Evolutionary conservation across 352 stramenopile species (phyloP).

Genomic region (Phytophthora citrophthora): DNA sequence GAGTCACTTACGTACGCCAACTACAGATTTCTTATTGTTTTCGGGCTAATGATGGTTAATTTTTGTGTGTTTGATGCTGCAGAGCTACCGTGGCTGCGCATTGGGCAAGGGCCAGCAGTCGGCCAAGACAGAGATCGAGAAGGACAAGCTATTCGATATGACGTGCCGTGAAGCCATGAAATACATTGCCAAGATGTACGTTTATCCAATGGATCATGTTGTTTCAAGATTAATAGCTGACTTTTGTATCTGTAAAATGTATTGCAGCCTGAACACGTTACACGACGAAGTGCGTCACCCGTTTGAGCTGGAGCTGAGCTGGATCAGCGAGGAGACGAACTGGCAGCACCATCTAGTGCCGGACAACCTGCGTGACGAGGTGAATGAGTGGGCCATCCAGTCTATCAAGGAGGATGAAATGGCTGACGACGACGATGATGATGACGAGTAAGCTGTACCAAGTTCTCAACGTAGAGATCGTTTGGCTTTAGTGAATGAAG

Average conservation of each 20-base stretch:
- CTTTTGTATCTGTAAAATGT: not conserved
- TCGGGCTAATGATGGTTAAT: too few species aligned
- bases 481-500: not conserved
- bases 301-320: constrained; percentile 98
- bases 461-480: constrained; percentile 12
- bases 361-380: constrained; percentile 85
- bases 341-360: constrained; percentile 96
- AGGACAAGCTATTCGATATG: constrained; percentile 96
- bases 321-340: constrained; percentile 95
- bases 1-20: constrained; percentile 83
- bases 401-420: constrained; percentile 90
- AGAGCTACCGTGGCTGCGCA: constrained; percentile 97
- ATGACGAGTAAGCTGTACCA: constrained; percentile 53
- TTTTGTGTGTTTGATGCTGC: constrained; percentile 20
- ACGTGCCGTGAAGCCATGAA: constrained; percentile 96
- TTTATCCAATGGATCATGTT: not conserved
- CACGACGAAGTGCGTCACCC: constrained; percentile 98
- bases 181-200: constrained; percentile 98
- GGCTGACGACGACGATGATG: constrained; percentile 88
- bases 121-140: constrained; percentile 99
- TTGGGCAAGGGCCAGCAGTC: constrained; percentile 98
- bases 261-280: constrained; percentile 91
- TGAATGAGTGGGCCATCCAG: constrained; percentile 85
- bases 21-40: not conserved
- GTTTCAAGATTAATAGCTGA: not conserved